phyloP scores from a whole-genome alignment of 2,329 filamentous ascomycete genomes.

The Lithohypha guttulata region DNA sequence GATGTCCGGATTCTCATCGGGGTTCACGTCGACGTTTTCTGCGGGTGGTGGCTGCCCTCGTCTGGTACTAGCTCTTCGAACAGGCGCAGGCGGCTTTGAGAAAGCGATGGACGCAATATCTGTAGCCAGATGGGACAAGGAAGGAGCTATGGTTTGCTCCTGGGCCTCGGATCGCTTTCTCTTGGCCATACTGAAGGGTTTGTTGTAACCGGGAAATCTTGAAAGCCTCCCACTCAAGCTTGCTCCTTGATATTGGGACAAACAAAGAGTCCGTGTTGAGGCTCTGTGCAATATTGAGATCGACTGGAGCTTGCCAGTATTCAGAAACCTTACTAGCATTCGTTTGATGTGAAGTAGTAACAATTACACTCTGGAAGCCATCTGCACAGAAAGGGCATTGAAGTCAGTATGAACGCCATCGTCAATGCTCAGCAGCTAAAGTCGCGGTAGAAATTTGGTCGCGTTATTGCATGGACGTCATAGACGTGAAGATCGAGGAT shows the following conservation, averaged over 20 bases:
- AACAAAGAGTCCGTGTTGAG: too few relatives aligned
- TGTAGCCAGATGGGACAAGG: neutral
- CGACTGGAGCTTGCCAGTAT: slow-evolving; percentile 1
- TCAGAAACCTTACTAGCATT: too few relatives aligned
- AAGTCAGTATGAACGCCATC: neutral
- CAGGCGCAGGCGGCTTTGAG: slow-evolving; percentile 14
- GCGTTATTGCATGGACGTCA: slow-evolving; percentile 1
- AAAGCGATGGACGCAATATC: slow-evolving; percentile 7
- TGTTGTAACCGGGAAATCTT: too few relatives aligned
- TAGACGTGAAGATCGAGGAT: too few relatives aligned
- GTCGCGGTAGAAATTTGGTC: slow-evolving; percentile 1
- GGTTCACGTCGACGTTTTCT: slow-evolving; percentile 22
- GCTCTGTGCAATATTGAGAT: too few relatives aligned
- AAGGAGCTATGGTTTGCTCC: slow-evolving; percentile 1
- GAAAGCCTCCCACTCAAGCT: too few relatives aligned
- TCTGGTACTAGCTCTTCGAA: slow-evolving; percentile 19
- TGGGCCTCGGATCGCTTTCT: slow-evolving; percentile 14
- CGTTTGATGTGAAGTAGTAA: too few relatives aligned
- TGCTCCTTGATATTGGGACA: too few relatives aligned
- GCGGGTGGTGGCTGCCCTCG: slow-evolving; percentile 16
- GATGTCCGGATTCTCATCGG: slow-evolving; percentile 22
- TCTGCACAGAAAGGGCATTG: neutral
- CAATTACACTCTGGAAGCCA: too few relatives aligned
- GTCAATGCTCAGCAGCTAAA: neutral
- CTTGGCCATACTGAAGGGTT: slow-evolving; percentile 18